Base-by-base conservation (phyloP, 768 basidiomycete species). In the Termitomyces sp. region DNA sequence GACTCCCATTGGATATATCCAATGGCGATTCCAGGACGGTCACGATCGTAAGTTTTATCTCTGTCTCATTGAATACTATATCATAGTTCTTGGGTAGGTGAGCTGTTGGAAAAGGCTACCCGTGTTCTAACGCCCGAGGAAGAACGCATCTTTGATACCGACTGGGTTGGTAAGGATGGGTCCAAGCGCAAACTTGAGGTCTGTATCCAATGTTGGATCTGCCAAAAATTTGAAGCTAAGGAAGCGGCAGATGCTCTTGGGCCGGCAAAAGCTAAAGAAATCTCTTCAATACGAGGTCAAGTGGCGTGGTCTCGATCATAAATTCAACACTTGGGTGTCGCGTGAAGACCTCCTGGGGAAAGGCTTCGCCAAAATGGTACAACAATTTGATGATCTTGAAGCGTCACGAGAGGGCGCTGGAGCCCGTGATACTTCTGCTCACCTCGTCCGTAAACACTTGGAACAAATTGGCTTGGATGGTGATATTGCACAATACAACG, bases 21-120 rank as follows among this genome's bases (percentile, higher is more conserved):
- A 97, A 75, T 98, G 95, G 95, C 90, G 95, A 65, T 98, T 94
- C 84, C 95, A 98, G 70, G 95, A 97, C 71, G 96, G 95, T 50
- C 90, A 96, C 72, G 95, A 98, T 79, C 90, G 94, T 90, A 70
- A 63, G 35, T 85, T 45, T 35, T 28, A 44, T 9, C 2, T 10
- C 59, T 62, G 50, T 59, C 41, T 51, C 44, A 6, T 35, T 26
- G 38, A 6, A 14, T 30, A 33, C 24, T 49, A 20, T 9, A 35
- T 16, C 16, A 56, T 40, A 54, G 48, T 55, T 43, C 59, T 40
- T 22, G 61, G 33, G 13, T 46, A 92, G 89, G 89, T 63, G 95
- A 98, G 74, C 75, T 96, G 36, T 65, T 97, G 62, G 92, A 95
- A 73, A 97, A 98, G 72, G 85, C 83, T 5, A 94, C 93, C 4